Conservation (phyloP, 805 yeast species). For the Dipodascus albidus region DNA sequence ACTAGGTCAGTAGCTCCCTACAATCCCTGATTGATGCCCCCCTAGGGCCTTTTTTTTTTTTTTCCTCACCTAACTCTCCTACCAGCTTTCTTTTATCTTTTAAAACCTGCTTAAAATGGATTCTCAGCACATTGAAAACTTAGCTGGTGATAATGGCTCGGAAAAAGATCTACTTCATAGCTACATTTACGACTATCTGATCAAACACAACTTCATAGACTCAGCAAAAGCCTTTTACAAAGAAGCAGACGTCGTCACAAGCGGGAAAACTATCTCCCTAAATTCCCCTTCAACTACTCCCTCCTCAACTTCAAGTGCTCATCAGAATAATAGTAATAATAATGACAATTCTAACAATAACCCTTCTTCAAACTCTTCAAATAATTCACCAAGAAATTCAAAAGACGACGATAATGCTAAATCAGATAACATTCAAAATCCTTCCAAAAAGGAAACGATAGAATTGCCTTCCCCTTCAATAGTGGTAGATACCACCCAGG, state of each 20-base stretch:
- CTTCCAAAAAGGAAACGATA: conserved; percentile 8
- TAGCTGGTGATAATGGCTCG: conserved; percentile 3
- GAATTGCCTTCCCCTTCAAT: conserved; percentile 16
- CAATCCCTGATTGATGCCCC: not conserved
- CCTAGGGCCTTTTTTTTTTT: not conserved
- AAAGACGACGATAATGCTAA: conserved; percentile 4
- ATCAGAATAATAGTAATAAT: conserved; percentile 10
- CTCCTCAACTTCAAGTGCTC: conserved; percentile 1
- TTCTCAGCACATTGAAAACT: conserved; percentile 10
- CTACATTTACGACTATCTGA: conserved; percentile 73
- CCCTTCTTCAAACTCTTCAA: not conserved
- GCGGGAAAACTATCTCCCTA: conserved; percentile 21
- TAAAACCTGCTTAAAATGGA: conserved; percentile 4
- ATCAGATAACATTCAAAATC: conserved; percentile 1
- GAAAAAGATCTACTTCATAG: conserved; percentile 43
- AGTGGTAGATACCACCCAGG: conserved; percentile 71
- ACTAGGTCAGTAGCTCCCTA: not conserved
- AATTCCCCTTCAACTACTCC: not conserved
- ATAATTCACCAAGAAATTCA: not conserved
- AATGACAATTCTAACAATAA: conserved; percentile 4
- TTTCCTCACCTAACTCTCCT: not conserved
- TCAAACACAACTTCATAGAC: conserved; percentile 58
- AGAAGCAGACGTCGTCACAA: conserved; percentile 55
- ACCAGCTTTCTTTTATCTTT: not conserved
- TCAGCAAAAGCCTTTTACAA: conserved; percentile 65